Base-by-base conservation (phyloP, 345 rosid genomes). In the Aethionema arabicum region DNA sequence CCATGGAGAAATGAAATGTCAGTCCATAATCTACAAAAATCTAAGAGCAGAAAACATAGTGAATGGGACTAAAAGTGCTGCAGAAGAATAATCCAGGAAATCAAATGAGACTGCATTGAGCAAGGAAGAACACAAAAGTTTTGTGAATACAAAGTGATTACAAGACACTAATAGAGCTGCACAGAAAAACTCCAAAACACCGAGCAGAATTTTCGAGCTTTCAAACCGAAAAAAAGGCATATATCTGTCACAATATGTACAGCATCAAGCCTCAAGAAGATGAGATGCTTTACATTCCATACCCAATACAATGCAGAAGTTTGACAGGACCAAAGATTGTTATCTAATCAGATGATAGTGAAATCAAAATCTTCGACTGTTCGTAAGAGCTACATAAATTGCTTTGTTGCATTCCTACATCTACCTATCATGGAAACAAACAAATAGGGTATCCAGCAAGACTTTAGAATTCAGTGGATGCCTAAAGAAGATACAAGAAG, bases 361-460 rank as follows among this genome's bases (percentile, higher is more conserved):
- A 30, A 42, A 31, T 11, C 52, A 59, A 32, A 27, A 2, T 35
- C 0, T 43, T 10, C 15, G n/a, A 41, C 12, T 8, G 2, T 3
- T 46, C 11, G 36, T 40, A 8, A 42, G 50, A 52, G 32, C 33
- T 40, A 52, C n/a, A n/a, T n/a, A n/a, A n/a, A n/a, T n/a, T n/a
- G n/a, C n/a, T n/a, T n/a, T n/a, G n/a, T n/a, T n/a, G n/a, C n/a
- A n/a, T n/a, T n/a, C n/a, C n/a, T n/a, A 63, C 32, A 16, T 11
- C 52, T 42, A 53, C 49, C 4, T 15, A 61, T 61, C 12, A 61
- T 21, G 56, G 31, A 16, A 50, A 40, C 16, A 64, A 51, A 2
- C n/a, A 51, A 51, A 35, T n/a, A n/a, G n/a, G n/a, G n/a, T n/a
- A n/a, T n/a, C n/a, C n/a, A n/a, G n/a, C n/a, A n/a, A n/a, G n/a